Evolutionary conservation across 2,329 filamentous ascomycete species (phyloP).

Genomic region (Xylaria sp.): DNA sequence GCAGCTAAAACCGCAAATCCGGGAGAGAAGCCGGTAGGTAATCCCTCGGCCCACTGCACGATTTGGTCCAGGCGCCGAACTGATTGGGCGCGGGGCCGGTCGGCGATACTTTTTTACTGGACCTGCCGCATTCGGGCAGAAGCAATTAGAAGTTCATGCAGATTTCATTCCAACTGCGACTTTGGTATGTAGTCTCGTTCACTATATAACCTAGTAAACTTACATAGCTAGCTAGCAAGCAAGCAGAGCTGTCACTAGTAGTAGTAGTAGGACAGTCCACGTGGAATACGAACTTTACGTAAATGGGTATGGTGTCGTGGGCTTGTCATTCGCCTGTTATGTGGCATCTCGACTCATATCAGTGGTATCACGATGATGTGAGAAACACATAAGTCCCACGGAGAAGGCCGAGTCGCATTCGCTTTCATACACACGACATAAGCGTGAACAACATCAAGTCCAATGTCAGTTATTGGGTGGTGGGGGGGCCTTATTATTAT

Average conservation of each 20-base stretch:
- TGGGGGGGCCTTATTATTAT: constrained; percentile 19
- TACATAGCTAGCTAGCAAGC: background rate
- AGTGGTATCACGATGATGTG: background rate
- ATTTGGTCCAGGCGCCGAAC: constrained; percentile 18
- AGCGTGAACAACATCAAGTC: background rate
- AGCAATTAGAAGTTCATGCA: background rate
- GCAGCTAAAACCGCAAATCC: constrained; percentile 12
- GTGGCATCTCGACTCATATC: background rate
- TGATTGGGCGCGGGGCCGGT: constrained; percentile 22
- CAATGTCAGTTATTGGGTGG: background rate
- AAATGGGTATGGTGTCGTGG: background rate
- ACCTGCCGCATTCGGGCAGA: constrained; percentile 36
- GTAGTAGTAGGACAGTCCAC: background rate
- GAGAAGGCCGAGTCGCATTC: background rate
- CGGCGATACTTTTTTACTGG: constrained; percentile 7
- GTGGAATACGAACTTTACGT: background rate
- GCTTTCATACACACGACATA: background rate
- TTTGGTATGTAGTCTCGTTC: background rate
- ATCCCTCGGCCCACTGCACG: constrained; percentile 28
- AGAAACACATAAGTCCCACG: background rate
- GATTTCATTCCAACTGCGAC: constrained; percentile 11
- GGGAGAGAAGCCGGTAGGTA: constrained; percentile 21
- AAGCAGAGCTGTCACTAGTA: background rate
- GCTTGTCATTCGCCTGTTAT: background rate
- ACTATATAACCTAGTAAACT: background rate